Percentiles rank a stretch among this genome's conserved stretches.
Conservation (phyloP, 2,329 filamentous ascomycete species). For the Aspergillus awamori region DNA sequence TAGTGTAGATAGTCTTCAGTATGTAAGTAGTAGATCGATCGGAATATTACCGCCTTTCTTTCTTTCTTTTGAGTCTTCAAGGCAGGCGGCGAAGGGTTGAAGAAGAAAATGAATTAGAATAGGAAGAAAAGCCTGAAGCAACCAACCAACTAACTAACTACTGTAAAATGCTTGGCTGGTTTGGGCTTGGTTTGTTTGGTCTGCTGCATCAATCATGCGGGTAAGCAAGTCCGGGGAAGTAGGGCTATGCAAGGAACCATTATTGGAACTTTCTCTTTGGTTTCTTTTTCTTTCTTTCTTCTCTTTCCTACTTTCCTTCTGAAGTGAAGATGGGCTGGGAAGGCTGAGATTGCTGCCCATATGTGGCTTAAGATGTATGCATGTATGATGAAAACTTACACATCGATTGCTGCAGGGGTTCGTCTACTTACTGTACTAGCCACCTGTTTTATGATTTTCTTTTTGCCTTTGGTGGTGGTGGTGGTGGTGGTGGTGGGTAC, state of each 20-base stretch:
- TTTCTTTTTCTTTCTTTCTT: background rate
- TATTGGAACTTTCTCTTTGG: background rate
- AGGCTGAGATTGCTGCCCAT: background rate
- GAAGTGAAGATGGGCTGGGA: no score
- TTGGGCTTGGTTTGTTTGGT: background rate
- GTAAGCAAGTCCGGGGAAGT: constrained; percentile 7
- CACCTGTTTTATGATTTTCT: background rate
- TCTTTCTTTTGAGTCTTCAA: no score
- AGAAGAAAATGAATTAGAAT: no score
- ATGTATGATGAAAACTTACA: background rate
- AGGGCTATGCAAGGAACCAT: constrained; percentile 10
- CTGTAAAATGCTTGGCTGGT: background rate
- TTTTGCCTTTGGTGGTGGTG: background rate
- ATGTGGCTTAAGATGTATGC: background rate
- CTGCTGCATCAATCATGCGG: background rate
- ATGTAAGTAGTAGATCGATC: no score
- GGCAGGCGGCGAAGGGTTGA: no score
- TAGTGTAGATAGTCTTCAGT: no score
- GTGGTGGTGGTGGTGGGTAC: background rate
- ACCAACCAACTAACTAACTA: no score
- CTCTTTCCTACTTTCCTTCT: background rate
- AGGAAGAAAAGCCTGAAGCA: no score
- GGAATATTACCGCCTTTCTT: no score
- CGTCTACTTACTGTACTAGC: background rate
- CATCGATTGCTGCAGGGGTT: background rate